A percentile compares a stretch with the other conserved stretches of the same genome.
These are phyloP conservation scores for Colletotrichum somersetense DNA, from an alignment of 2,329 filamentous ascomycete species.

Conservation along the genomic window DNA sequence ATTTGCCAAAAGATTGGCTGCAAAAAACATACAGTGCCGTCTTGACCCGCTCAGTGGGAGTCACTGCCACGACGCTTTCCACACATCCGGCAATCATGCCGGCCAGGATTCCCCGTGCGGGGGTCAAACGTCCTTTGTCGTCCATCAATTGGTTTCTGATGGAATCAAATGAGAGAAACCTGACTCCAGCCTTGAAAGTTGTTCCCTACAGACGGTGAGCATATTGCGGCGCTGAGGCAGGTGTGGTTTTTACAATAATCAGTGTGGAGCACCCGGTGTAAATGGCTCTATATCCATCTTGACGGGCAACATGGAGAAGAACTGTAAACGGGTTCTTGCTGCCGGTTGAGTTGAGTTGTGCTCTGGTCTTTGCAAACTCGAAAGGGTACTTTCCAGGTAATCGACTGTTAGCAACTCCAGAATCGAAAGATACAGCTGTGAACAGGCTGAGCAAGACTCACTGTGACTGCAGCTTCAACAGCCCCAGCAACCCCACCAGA, in stretches of 20 bases:
- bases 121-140: constrained; percentile 68
- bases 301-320: constrained; percentile 64
- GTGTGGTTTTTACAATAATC: constrained; percentile 56
- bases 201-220: constrained; percentile 58
- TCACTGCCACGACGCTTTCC: constrained; percentile 74
- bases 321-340: constrained; percentile 69
- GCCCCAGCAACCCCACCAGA: constrained; percentile 65
- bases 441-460: constrained; percentile 42
- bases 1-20: not conserved
- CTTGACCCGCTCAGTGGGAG: constrained; percentile 76
- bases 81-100: constrained; percentile 74
- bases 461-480: constrained; percentile 65
- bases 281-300: constrained; percentile 68
- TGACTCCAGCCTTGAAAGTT: constrained; percentile 73
- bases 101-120: constrained; percentile 68
- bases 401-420: not conserved
- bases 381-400: constrained; percentile 67
- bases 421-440: not conserved
- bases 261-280: constrained; percentile 74
- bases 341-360: constrained; percentile 62
- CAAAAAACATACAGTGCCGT: constrained; percentile 64
- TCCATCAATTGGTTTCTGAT: constrained; percentile 70
- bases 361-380: constrained; percentile 76
- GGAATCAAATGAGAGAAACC: constrained; percentile 75
- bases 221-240: not conserved